Evolutionary conservation across 106 monocot species (phyloP), one percentile per base, ranked within the genome.

Genomic region (Amphibolis antarctica): DNA sequence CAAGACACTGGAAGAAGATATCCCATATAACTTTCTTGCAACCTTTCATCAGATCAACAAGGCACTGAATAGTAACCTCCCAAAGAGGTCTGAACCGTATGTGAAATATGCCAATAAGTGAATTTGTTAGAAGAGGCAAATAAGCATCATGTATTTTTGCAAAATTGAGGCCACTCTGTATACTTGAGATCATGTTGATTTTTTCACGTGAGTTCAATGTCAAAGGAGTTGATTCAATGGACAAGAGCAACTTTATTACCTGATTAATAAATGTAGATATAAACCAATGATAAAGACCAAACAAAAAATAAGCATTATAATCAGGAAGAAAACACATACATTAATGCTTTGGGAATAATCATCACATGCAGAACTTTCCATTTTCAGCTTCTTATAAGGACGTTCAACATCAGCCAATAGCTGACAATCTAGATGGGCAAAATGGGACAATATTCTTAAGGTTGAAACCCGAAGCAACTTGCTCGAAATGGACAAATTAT

Each of bases 401-500:
- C 62, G 90, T 18, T 78, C 84, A 36, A 82, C 80, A 61, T 65
- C 65, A 59, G 68, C 25, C 31, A 31, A 59, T 10, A 57, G 60
- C 13, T 44, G 52, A 31, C 55, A 45, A 65, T 75, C 74, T 57
- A 74, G 36, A 68, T 54, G 50, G 30, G 67, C 60, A 83, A 79
- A 77, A 70, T 88, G 80, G 28, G 82, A 90, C 65, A 98, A 62
- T 64, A 98, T 98, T 66, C 78, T 84, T 56, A 98, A 76, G 9
- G 96, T 91, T 54, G 80, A 79, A 42, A 79, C 14, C 14, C 96
- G 84, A 65, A 98, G 52, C 55, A 59, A 55, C 80, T 98, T 98
- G 66, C 82, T 65, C 63, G 84, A 66, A 44, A 66, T 42, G 29
- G 74, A 44, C 58, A 98, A 75, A 72, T 85, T 98, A 62, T 82